Evolutionary conservation across 1,284 basidiomycete species (phyloP).

Genomic region (Erythrobasidium hasegawianum): DNA sequence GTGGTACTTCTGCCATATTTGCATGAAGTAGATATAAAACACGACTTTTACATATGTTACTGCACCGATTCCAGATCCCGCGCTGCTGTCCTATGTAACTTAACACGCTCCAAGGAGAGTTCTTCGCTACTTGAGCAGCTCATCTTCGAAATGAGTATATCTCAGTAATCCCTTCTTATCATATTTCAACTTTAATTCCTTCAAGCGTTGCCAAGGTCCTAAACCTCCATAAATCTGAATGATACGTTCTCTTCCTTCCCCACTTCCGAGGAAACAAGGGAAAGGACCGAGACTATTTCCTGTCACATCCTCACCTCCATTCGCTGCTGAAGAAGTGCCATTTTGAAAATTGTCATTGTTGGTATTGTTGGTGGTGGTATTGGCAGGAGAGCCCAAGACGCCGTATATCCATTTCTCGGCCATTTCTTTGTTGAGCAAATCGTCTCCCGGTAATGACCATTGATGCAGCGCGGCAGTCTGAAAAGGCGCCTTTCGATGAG

Average conservation of each 20-base stretch:
- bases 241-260: slow-evolving; percentile 50
- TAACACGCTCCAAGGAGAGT: no score
- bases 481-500: slow-evolving; percentile 72
- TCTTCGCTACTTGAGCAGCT: slow-evolving; percentile 5
- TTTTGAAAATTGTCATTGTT: slow-evolving; percentile 59
- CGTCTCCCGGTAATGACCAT: slow-evolving; percentile 77
- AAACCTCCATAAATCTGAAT: slow-evolving; percentile 62
- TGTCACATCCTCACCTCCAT: no score
- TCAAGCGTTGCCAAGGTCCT: slow-evolving; percentile 65
- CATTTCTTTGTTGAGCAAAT: slow-evolving; percentile 72
- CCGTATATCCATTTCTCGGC: slow-evolving; percentile 54
- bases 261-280: slow-evolving; percentile 73
- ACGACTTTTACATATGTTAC: no score
- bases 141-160: slow-evolving; percentile 28
- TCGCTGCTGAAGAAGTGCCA: slow-evolving; percentile 59
- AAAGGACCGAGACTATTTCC: slow-evolving; percentile 71
- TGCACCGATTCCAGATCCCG: no score
- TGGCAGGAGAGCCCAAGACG: slow-evolving; percentile 25
- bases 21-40: no score
- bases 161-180: slow-evolving; percentile 70
- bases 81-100: no score
- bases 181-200: slow-evolving; percentile 65
- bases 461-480: slow-evolving; percentile 85
- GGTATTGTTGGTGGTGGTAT: background rate
- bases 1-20: no score